A percentile compares a stretch with the other conserved stretches of the same genome.
Evolutionary conservation across 257 asterid species (phyloP).

Genomic region (Rubia yunnanensis): DNA sequence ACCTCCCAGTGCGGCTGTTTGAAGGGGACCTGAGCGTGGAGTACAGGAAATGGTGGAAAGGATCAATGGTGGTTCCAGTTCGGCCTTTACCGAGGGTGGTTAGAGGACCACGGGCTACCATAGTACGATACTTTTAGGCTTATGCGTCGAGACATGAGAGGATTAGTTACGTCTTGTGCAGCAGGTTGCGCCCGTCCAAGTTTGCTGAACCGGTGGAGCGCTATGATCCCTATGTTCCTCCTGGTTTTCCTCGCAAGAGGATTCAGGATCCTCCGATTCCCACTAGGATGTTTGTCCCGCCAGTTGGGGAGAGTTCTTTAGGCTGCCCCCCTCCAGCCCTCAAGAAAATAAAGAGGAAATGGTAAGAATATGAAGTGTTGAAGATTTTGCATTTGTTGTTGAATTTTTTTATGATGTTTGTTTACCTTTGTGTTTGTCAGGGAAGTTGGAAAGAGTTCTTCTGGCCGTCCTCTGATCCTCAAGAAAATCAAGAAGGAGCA

Average conservation of each 20-base stretch:
- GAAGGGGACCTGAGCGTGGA: constrained; percentile 20
- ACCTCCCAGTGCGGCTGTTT: constrained; percentile 20
- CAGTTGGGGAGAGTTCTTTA: too few relatives aligned
- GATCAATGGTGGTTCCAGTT: constrained; percentile 8
- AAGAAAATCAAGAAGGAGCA: too few relatives aligned
- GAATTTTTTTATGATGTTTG: too few relatives aligned
- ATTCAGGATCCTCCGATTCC: neutral
- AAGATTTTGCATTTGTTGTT: too few relatives aligned
- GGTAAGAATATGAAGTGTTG: too few relatives aligned
- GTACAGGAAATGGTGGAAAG: constrained; percentile 35
- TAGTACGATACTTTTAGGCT: neutral
- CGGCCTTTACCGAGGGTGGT: constrained; percentile 8
- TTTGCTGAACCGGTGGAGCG: too few relatives aligned
- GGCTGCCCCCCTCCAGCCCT: too few relatives aligned
- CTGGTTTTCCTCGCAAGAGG: constrained; percentile 16
- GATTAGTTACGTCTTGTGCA: neutral
- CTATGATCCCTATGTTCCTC: constrained; percentile 4
- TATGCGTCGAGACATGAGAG: neutral
- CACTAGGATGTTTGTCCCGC: neutral
- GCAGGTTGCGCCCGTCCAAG: neutral
- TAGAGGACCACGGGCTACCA: neutral
- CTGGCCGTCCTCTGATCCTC: too few relatives aligned
- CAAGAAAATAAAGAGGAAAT: neutral
- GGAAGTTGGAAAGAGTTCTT: neutral
- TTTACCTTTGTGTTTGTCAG: too few relatives aligned